Conservation (phyloP, 768 basidiomycete species). For the Boletus tylopilopsis region DNA sequence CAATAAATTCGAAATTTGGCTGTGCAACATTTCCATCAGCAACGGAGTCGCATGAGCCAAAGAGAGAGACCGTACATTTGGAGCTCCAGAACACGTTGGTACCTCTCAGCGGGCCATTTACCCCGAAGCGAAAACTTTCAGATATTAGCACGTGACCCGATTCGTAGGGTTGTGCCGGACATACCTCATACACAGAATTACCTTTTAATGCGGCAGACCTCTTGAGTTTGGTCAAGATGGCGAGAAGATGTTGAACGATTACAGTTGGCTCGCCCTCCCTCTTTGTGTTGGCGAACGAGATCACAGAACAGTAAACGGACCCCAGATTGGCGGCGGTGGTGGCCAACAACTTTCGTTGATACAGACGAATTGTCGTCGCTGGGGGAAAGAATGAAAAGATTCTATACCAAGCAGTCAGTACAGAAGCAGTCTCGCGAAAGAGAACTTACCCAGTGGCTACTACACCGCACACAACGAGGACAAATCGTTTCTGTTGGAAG, state of each 20-base stretch:
- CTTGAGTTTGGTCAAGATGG: conserved; percentile 69
- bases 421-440: background rate
- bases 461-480: conserved; percentile 69
- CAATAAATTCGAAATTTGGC: conserved; percentile 65
- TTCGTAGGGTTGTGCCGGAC: conserved; percentile 7
- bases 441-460: conserved; percentile 67
- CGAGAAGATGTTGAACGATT: conserved; percentile 62
- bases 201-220: conserved; percentile 51
- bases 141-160: background rate
- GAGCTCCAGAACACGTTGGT: conserved; percentile 62
- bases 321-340: conserved; percentile 68
- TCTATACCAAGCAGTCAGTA: conserved; percentile 33
- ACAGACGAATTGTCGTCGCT: conserved; percentile 66
- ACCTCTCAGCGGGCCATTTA: conserved; percentile 76
- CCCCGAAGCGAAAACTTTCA: conserved; percentile 72
- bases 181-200: conserved; percentile 66
- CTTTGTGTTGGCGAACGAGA: conserved; percentile 65
- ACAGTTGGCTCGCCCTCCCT: conserved; percentile 46
- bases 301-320: conserved; percentile 67
- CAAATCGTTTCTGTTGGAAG: conserved; percentile 51
- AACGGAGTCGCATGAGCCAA: background rate
- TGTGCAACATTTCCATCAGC: conserved; percentile 27
- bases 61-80: conserved; percentile 50
- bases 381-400: conserved; percentile 67
- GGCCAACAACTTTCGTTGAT: conserved; percentile 67